Conservation (phyloP, 176 grass and related monocot genomes). For the bread wheat (Triticum aestivum) region IWGSC_CS_RefSeq_v2.1 NC_057798.1:755526055-755526554, state of each 20-base stretch:
- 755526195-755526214: background rate
- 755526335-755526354: conserved; percentile 65
- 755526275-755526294: conserved; percentile 58
- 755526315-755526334: conserved; percentile 76
- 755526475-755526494: conserved; percentile 51
- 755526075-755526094: too few relatives aligned
- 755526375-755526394: conserved; percentile 66
- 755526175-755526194: conserved; percentile 12
- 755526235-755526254: conserved; percentile 44
- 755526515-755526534: conserved; percentile 79
- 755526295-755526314: conserved; percentile 58
- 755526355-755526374: conserved; percentile 62
- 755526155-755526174: conserved; percentile 5
- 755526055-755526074: background rate
- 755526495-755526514: conserved; percentile 63
- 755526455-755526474: conserved; percentile 42
- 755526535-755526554: conserved; percentile 82
- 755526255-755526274: conserved; percentile 64
- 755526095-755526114: too few relatives aligned
- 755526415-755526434: conserved; percentile 79
- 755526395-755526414: conserved; percentile 74
- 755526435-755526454: conserved; percentile 66
- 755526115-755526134: background rate
- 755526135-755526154: conserved; percentile 45
- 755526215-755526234: conserved; percentile 2